A percentile compares a stretch with the other conserved stretches of the same genome.
Conservation (phyloP, 345 rosid genomes). For the Eucalyptus pauciflora region DNA sequence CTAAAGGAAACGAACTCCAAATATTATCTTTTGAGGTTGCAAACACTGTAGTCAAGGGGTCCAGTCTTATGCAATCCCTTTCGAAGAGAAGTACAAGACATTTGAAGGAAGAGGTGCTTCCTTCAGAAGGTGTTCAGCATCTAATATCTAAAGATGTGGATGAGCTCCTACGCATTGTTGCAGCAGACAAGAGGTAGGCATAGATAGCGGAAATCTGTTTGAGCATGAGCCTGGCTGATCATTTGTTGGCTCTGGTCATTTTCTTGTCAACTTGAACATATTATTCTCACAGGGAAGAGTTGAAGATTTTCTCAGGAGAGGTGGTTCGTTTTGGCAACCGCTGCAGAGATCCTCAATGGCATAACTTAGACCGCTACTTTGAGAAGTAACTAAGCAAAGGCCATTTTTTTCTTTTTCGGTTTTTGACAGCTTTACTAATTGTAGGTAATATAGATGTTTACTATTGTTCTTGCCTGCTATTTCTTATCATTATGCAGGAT, state of each 20-base stretch:
- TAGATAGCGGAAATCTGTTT: neutral
- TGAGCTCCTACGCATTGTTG: slow-evolving; percentile 60
- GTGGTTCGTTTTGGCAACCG: slow-evolving; percentile 95
- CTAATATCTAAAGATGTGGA: slow-evolving; percentile 63
- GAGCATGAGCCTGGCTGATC: neutral
- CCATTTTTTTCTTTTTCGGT: neutral
- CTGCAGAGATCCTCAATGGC: slow-evolving; percentile 95
- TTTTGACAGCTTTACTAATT: neutral
- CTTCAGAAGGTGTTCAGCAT: slow-evolving; percentile 67
- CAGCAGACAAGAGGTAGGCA: slow-evolving; percentile 69
- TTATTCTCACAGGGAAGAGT: slow-evolving; percentile 54
- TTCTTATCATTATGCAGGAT: slow-evolving; percentile 24
- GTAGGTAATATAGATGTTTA: neutral
- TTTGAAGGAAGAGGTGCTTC: slow-evolving; percentile 53
- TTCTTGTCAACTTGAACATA: neutral
- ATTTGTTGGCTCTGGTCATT: neutral
- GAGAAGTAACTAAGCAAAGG: slow-evolving; percentile 37
- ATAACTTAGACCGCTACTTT: slow-evolving; percentile 78
- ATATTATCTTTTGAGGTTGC: slow-evolving; percentile 91
- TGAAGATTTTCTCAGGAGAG: slow-evolving; percentile 74
- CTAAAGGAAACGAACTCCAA: slow-evolving; percentile 61
- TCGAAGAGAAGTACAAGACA: slow-evolving; percentile 38
- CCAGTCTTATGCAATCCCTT: slow-evolving; percentile 79
- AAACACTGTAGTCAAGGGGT: slow-evolving; percentile 79
- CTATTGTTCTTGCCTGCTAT: neutral